Base-by-base conservation (phyloP, 2,329 filamentous ascomycete species). In the Colletotrichum abscissum region DNA sequence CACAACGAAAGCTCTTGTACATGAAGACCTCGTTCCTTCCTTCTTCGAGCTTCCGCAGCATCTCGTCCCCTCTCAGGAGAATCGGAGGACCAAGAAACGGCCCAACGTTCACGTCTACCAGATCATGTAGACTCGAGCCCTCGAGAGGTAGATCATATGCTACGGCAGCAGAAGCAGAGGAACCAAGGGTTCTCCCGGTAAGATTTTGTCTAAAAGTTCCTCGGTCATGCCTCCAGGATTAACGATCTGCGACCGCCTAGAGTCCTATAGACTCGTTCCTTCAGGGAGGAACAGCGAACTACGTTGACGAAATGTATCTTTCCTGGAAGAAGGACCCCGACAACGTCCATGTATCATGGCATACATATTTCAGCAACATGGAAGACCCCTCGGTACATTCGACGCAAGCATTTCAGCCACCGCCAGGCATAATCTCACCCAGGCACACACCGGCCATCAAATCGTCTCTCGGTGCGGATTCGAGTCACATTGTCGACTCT, bases 331-430 rank as follows among this genome's bases (percentile, higher is more conserved):
- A 93, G 76, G 94, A 98, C 79, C 95, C 97, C 62, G 89, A 92
- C 79, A 97, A 94, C 80, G 97, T 99, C 73, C 97, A 99, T 86
- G 89, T 97, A 79, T 98, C 97, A 82, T 99, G 97, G 97, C 96
- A 97, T 86, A 92, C 97, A 81, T 99, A 99, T 90, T 99, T 99
- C 90, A 94, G 92, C 87, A 99, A 99, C 87, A 98, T 98, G 94
- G 97, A 99, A 88, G 93, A 92, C 77, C 97, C 96, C 82, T 94
- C 97, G 80, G 98, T 98, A 94, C 96, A 95, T 81, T 94, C 97
- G 81, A 97, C 96, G 74, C 94, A 97, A 85, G 97, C 97, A 77
- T 99, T 99, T 88, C 95, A 95, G 77, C 95, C 97, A 77, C 97
- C 97, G 58, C 97, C 97, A 16, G 98, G 94, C 77, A 91, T 99